A percentile compares a stretch with the other conserved stretches of the same genome.
phyloP scores from a whole-genome alignment of 495 filamentous ascomycete species.

The Mycothermus thermophilus region DNA sequence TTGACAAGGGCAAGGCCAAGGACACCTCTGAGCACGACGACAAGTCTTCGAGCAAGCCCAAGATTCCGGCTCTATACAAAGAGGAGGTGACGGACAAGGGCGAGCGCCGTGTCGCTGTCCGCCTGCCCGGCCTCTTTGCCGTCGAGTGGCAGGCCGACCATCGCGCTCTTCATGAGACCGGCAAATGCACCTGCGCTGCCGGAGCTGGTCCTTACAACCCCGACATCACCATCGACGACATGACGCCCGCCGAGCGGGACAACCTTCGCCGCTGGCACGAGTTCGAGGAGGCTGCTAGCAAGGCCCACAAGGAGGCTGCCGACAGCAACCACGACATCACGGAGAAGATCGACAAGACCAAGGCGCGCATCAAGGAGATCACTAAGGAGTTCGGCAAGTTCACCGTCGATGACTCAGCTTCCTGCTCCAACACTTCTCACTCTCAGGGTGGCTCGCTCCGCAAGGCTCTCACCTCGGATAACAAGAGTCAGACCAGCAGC shows the following conservation, averaged over 20 bases:
- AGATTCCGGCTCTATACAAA: slow-evolving; percentile 16
- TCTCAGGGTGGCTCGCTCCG: too few species aligned
- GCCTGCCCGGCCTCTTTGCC: slow-evolving; percentile 22
- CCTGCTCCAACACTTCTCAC: too few species aligned
- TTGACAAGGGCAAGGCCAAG: neutral
- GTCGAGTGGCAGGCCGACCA: slow-evolving; percentile 32
- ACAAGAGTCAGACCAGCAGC: too few species aligned
- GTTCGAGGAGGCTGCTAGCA: neutral
- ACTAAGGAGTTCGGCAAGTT: slow-evolving; percentile 7
- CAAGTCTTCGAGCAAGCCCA: too few species aligned
- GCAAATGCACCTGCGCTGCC: slow-evolving; percentile 21
- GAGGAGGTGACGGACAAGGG: slow-evolving; percentile 9
- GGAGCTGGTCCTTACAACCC: slow-evolving; percentile 16
- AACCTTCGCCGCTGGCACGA: slow-evolving; percentile 7
- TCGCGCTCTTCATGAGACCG: slow-evolving; percentile 18
- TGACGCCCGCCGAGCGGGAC: slow-evolving; percentile 4
- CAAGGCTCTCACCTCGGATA: too few species aligned
- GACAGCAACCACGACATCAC: slow-evolving; percentile 11
- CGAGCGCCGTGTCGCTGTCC: slow-evolving; percentile 14
- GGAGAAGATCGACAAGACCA: slow-evolving; percentile 5
- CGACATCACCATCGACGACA: slow-evolving; percentile 4
- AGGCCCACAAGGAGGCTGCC: too few species aligned
- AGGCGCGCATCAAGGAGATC: slow-evolving; percentile 10
- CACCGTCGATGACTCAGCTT: neutral
- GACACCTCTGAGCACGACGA: too few species aligned